These are phyloP conservation scores for Fusarium xyrophilum DNA, from an alignment of 2,329 filamentous ascomycete species.

Conservation along the genomic window DNA sequence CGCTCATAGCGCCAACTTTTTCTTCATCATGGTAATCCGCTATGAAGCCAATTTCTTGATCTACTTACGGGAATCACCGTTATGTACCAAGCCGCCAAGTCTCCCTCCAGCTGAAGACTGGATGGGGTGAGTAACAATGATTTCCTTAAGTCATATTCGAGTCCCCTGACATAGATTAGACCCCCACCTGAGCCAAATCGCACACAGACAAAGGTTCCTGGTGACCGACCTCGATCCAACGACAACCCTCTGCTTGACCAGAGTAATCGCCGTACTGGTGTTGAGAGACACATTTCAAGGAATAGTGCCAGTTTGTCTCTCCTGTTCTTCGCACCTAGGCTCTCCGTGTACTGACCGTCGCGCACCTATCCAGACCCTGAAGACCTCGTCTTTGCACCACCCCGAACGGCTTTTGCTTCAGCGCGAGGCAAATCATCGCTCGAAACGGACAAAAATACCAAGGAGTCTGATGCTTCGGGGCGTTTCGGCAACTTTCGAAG, in stretches of 20 bases:
- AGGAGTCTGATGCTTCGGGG: conserved; percentile 61
- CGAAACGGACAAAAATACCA: conserved; percentile 61
- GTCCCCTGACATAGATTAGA: conserved; percentile 44
- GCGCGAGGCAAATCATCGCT: conserved; percentile 64
- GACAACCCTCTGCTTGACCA: conserved; percentile 57
- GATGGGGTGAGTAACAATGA: conserved; percentile 77
- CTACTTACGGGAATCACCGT: conserved; percentile 78
- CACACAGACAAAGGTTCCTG: conserved; percentile 52
- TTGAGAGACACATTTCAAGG: conserved; percentile 63
- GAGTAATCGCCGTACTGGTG: conserved; percentile 58
- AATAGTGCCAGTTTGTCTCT: conserved; percentile 62
- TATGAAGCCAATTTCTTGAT: conserved; percentile 82
- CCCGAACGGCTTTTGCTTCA: conserved; percentile 82
- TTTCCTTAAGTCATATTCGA: conserved; percentile 16
- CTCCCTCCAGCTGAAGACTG: conserved; percentile 89
- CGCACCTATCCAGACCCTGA: conserved; percentile 63
- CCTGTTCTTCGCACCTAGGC: background rate
- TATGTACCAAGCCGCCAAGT: conserved; percentile 79
- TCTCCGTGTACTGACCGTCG: conserved; percentile 22
- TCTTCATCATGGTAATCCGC: conserved; percentile 60
- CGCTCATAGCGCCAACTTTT: conserved; percentile 45
- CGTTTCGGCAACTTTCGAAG: conserved; percentile 65
- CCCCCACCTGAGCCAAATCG: conserved; percentile 55
- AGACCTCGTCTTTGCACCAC: conserved; percentile 85
- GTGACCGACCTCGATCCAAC: conserved; percentile 54